Evolutionary conservation across 495 filamentous ascomycete species (phyloP).

Genomic region (Apodospora peruviana): DNA sequence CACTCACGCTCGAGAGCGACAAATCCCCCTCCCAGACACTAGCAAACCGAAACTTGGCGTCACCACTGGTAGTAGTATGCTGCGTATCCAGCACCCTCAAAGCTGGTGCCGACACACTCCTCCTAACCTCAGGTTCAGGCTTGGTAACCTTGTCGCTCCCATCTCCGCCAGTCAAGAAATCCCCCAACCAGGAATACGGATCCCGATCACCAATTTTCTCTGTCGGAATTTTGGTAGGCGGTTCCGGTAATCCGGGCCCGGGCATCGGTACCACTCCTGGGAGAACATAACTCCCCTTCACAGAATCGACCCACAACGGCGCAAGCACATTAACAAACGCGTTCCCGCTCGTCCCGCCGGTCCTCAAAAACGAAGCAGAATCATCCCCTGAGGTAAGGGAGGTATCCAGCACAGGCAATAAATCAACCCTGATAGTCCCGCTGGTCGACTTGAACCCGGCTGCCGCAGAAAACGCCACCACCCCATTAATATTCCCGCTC

Average conservation of each 20-base stretch:
- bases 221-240: too few relatives aligned
- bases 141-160: too few relatives aligned
- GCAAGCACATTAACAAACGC: slow-evolving; percentile 25
- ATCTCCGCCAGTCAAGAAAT: background rate
- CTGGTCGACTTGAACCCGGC: slow-evolving; percentile 21
- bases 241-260: too few relatives aligned
- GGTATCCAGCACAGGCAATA: slow-evolving; percentile 32
- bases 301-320: slow-evolving; percentile 33
- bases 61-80: slow-evolving; percentile 31
- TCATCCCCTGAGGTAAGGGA: background rate
- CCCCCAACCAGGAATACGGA: background rate
- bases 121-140: too few relatives aligned
- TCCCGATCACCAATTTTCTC: background rate
- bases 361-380: slow-evolving; percentile 16
- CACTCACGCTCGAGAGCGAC: slow-evolving; percentile 19
- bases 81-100: slow-evolving; percentile 21
- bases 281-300: too few relatives aligned
- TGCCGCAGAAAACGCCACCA: slow-evolving; percentile 23
- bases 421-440: slow-evolving; percentile 20
- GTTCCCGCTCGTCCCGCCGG: slow-evolving; percentile 28
- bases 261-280: too few relatives aligned
- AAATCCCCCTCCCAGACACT: slow-evolving; percentile 37
- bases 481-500: slow-evolving; percentile 25
- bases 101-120: background rate
- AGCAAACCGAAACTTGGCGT: slow-evolving; percentile 29